These are phyloP conservation scores for Aphanomyces astaci DNA, from an alignment of 352 stramenopile genomes.

Conservation along the genomic window DNA sequence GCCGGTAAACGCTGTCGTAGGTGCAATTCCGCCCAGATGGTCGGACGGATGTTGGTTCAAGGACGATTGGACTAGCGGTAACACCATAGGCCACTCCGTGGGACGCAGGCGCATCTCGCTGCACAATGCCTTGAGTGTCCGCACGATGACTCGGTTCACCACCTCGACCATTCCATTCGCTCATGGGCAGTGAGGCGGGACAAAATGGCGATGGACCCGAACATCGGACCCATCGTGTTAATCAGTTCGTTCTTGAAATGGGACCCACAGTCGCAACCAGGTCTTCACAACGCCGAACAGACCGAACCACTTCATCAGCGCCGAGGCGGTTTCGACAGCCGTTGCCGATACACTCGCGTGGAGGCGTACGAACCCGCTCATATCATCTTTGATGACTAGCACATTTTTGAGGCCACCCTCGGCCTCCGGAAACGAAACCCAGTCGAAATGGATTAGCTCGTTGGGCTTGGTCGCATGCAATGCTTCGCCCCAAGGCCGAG, in stretches of 20 bases:
- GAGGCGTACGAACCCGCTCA: neutral
- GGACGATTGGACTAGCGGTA: too few species aligned
- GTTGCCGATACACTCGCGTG: neutral
- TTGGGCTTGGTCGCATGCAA: constrained; percentile 10
- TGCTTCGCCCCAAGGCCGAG: too few species aligned
- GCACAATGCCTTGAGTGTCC: constrained; percentile 19
- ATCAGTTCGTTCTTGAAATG: too few species aligned
- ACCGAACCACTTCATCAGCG: neutral
- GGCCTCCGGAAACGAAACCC: neutral
- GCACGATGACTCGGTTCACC: constrained; percentile 26
- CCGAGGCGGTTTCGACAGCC: neutral
- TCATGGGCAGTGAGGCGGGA: too few species aligned
- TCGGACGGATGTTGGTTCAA: constrained; percentile 26
- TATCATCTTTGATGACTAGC: neutral
- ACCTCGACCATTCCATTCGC: constrained; percentile 35
- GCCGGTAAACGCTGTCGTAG: constrained; percentile 28
- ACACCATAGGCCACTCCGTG: too few species aligned
- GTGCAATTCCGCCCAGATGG: constrained; percentile 24
- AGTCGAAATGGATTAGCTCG: too few species aligned
- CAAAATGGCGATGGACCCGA: too few species aligned
- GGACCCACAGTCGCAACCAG: constrained; percentile 28
- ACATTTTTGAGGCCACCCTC: neutral
- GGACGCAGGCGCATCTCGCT: constrained; percentile 23
- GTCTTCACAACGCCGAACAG: neutral
- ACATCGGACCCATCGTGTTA: too few species aligned